phyloP scores from a whole-genome alignment of 495 filamentous ascomycete genomes.

The Hyaloscypha variabilis region DNA sequence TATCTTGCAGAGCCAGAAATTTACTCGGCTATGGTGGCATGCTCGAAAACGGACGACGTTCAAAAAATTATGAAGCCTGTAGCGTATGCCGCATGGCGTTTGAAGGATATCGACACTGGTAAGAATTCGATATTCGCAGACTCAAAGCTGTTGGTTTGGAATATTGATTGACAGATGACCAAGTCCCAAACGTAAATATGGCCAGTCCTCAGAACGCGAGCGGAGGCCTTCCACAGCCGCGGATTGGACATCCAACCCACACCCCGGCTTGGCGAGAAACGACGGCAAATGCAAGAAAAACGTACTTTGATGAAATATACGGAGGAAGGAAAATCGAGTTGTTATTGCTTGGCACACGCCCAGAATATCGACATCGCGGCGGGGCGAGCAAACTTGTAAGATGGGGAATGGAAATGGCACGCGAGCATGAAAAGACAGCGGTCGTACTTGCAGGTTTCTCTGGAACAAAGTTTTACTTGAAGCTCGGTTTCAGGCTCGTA shows the following conservation, averaged over 20 bases:
- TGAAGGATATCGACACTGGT: too few species aligned
- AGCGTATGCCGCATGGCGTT: too few species aligned
- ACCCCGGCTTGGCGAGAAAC: neutral
- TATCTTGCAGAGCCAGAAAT: too few species aligned
- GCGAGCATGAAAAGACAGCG: conserved; percentile 33
- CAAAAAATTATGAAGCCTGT: too few species aligned
- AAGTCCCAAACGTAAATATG: too few species aligned
- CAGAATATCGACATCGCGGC: conserved; percentile 49
- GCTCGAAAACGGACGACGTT: too few species aligned
- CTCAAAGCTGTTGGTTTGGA: too few species aligned
- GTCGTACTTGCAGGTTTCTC: conserved; percentile 36
- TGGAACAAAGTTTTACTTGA: conserved; percentile 31
- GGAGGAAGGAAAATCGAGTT: neutral
- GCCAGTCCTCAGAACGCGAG: too few species aligned
- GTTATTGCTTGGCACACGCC: conserved; percentile 44
- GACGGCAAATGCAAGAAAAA: neutral
- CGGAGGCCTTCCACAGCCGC: too few species aligned
- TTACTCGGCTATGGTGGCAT: too few species aligned
- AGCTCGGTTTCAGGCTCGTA: conserved; percentile 35
- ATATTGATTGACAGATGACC: too few species aligned
- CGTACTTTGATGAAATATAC: neutral
- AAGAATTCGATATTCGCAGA: too few species aligned
- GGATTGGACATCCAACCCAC: neutral
- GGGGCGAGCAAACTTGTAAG: conserved; percentile 50
- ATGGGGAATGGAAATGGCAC: conserved; percentile 52